Evolutionary conservation across 805 yeast genomes (phyloP), one percentile per base, ranked within the genome.

Genomic region (Saccharomycopsis olivae): DNA sequence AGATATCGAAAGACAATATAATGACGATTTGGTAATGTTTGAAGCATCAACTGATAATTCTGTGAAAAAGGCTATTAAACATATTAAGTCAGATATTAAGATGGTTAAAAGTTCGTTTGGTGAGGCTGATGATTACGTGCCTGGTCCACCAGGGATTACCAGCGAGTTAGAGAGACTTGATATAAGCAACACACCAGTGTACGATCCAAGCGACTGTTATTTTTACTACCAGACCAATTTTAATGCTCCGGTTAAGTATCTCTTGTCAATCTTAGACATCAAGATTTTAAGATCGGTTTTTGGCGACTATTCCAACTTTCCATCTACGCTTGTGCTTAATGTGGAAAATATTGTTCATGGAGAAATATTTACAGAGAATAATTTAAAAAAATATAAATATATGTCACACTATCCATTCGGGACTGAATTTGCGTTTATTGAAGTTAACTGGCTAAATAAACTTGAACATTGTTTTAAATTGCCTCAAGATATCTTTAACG

Each of bases 351-450:
- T 89, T 29, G 69, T 64, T 35, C 71, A 70, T 52, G 94, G 82
- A 28, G 71, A 71, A 18, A 65, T 80, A 16, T 71, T 78, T 2
- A 71, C 79, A 13, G 74, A 73, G n/a, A 46, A 57, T 3, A 48
- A 80, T 51, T 51, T 72, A 2, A 69, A 71, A 38, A 73, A 77
- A 48, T 69, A 69, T 55, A 88, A 86, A 56, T 86, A 82, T 55
- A 59, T 92, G 41, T 69, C 82, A 1, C 89, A 89, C 57, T 59
- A 87, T 17, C 96, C 98, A 0, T 55, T 73, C 21, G 96, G 96
- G 1, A 80, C 95, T 0, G 82, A 80, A 38, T 57, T 89, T 32
- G 94, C 87, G 9, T 76, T 84, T 47, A 54, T 92, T 40, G 97
- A 92, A 51, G 71, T 95, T 38, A 79, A 85, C 54, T 89, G 97